phyloP scores from a whole-genome alignment of 2,329 filamentous ascomycete species.

The Simplicillium sp. region DNA sequence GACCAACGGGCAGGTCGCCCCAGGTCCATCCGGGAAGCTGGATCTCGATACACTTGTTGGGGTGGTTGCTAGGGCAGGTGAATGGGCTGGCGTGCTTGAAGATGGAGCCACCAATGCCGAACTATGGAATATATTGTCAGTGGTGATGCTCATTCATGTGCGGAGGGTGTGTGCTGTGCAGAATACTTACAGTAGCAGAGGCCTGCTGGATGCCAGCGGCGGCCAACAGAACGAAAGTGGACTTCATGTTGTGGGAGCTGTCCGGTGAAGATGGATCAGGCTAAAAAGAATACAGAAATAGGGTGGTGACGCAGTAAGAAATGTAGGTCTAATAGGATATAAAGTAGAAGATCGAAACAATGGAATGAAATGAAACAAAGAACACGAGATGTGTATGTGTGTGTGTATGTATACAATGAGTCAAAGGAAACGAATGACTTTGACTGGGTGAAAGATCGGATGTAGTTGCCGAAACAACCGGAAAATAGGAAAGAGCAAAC shows the following conservation, averaged over 20 bases:
- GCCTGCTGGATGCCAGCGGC: conserved; percentile 40
- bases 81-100: conserved; percentile 36
- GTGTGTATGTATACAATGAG: conserved; percentile 15
- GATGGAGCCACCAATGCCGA: conserved; percentile 6
- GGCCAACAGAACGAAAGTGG: conserved; percentile 35
- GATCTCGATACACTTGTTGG: conserved; percentile 67
- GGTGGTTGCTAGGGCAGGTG: conserved; percentile 58
- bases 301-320: conserved; percentile 8
- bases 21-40: conserved; percentile 68
- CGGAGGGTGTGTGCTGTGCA: neutral
- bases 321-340: conserved; percentile 7
- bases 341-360: conserved; percentile 4
- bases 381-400: conserved; percentile 18
- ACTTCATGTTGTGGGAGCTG: conserved; percentile 38
- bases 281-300: conserved; percentile 7
- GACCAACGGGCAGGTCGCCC: conserved; percentile 49
- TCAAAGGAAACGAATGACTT: conserved; percentile 51
- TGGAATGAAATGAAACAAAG: conserved; percentile 14
- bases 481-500: conserved; percentile 5
- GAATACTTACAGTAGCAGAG: conserved; percentile 32
- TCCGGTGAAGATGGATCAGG: conserved; percentile 1
- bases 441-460: conserved; percentile 18
- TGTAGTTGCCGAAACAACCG: conserved; percentile 3
- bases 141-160: neutral
- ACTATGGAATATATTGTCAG: conserved; percentile 7